These are phyloP conservation scores for Irineochytrium annulatum DNA, from an alignment of 192 early-diverging fungal species.

Conservation along the genomic window DNA sequence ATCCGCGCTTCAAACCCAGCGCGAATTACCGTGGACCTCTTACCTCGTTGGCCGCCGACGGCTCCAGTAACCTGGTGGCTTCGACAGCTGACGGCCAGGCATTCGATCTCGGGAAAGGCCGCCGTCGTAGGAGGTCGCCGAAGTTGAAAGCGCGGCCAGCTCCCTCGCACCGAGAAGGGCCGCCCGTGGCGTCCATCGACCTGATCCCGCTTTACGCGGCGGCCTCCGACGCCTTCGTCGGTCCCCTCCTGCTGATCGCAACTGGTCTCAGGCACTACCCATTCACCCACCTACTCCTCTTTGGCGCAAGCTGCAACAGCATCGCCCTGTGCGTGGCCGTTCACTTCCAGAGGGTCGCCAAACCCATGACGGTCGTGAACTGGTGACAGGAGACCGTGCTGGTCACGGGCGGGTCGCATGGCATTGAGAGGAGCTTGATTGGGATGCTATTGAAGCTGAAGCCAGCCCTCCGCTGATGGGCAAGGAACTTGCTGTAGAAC, in stretches of 20 bases:
- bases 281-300: slow-evolving; percentile 8
- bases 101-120: too few species aligned
- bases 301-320: background rate
- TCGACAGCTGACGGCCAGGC: too few species aligned
- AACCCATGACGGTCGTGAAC: slow-evolving; percentile 19
- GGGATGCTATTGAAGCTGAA: slow-evolving; percentile 34
- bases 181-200: too few species aligned
- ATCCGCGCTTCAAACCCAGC: too few species aligned
- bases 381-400: slow-evolving; percentile 61
- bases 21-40: too few species aligned
- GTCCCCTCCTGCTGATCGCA: slow-evolving; percentile 9
- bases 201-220: slow-evolving; percentile 12
- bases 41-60: too few species aligned
- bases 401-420: slow-evolving; percentile 61
- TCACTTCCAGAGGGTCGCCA: background rate
- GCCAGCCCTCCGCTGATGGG: slow-evolving; percentile 5
- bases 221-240: slow-evolving; percentile 12
- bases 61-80: too few species aligned
- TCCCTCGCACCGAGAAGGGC: too few species aligned
- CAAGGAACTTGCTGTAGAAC: slow-evolving; percentile 5
- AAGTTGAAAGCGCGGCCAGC: too few species aligned
- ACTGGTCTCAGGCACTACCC: background rate
- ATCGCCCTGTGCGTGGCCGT: background rate
- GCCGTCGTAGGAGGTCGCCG: too few species aligned
- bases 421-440: slow-evolving; percentile 48